Evolutionary conservation across 2,329 filamentous ascomycete species (phyloP), one percentile per base, ranked within the genome.

Genomic region (Periconia digitata): DNA sequence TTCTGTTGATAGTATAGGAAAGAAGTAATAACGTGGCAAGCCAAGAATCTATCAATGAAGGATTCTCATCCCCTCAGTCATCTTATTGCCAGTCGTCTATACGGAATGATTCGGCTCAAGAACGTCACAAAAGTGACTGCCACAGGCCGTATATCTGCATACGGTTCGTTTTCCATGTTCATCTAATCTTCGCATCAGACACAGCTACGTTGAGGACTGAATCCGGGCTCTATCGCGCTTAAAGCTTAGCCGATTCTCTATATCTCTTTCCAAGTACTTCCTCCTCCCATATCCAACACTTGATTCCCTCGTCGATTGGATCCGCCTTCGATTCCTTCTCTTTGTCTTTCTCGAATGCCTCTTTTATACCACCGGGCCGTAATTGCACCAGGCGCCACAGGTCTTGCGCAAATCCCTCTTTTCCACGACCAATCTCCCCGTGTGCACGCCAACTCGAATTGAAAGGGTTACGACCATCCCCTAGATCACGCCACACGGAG

Each of bases 361-460:
- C 42, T 21, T 53, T 54, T 7, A 66, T 51, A 12, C 52, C 45
- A 12, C 62, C 61, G 1, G 47, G 48, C 44, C 47, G 43, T 39
- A 53, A 8, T 3, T 32, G 47, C 29, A 41, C 49, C n/a, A 46
- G 34, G 2, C 52, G 24, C 4, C 54, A 36, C 32, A 47, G 27
- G 27, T 47, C 51, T 27, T 38, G 47, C 17, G 37, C 46, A 43
- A 42, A 38, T 12, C 8, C 46, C 21, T 40, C 23, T 8, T 17
- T 21, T 1, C 44, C 47, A 23, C 37, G 42, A 2, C 54, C 40
- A 13, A 44, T 49, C n/a, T 58, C 53, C 0, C 63, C 66, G 48
- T 69, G 66, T 1, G 56, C 58, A 2, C 66, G 50, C 66, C 66
- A 69, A 4, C 6, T 29, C 2, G 46, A 43, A 6, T 66, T 57